Percentiles rank a stretch among this genome's conserved stretches.
Conservation (phyloP, 1,284 basidiomycete species). For the Apiotrichum mycotoxinovorans region DNA sequence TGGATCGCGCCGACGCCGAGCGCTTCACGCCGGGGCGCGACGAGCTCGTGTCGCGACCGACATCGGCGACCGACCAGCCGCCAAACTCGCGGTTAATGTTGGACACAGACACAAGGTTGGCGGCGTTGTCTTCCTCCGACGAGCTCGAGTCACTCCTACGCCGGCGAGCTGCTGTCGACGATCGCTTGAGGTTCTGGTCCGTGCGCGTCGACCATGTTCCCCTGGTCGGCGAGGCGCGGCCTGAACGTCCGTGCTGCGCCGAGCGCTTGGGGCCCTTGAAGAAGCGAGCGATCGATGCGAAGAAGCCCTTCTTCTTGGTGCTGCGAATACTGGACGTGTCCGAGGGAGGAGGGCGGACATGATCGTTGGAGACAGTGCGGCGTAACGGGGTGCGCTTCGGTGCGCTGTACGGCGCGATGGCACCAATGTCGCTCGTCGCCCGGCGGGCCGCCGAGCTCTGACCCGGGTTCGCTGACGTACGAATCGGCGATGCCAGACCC, state of each 20-base stretch:
- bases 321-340: slow-evolving; percentile 37
- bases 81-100: slow-evolving; percentile 27
- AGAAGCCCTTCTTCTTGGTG: slow-evolving; percentile 40
- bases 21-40: slow-evolving; percentile 23
- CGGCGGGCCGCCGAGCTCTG: slow-evolving; percentile 23
- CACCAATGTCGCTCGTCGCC: slow-evolving; percentile 42
- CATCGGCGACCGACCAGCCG: slow-evolving; percentile 40
- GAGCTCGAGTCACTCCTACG: slow-evolving; percentile 35
- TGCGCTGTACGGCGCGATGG: slow-evolving; percentile 7
- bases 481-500: background rate
- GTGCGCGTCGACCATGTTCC: slow-evolving; percentile 46
- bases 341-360: slow-evolving; percentile 21
- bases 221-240: slow-evolving; percentile 33
- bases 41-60: slow-evolving; percentile 22
- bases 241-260: slow-evolving; percentile 17
- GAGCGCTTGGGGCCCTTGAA: slow-evolving; percentile 33
- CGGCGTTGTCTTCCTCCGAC: slow-evolving; percentile 37
- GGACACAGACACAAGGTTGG: slow-evolving; percentile 41
- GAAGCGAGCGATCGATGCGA: slow-evolving; percentile 40
- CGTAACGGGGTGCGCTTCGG: slow-evolving; percentile 19
- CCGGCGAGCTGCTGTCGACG: slow-evolving; percentile 16
- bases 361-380: slow-evolving; percentile 41
- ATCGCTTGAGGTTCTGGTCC: slow-evolving; percentile 42
- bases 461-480: background rate
- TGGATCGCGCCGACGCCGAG: slow-evolving; percentile 30